Conservation (phyloP, 2,329 filamentous ascomycete genomes). For the Furcasterigmium sp. region DNA sequence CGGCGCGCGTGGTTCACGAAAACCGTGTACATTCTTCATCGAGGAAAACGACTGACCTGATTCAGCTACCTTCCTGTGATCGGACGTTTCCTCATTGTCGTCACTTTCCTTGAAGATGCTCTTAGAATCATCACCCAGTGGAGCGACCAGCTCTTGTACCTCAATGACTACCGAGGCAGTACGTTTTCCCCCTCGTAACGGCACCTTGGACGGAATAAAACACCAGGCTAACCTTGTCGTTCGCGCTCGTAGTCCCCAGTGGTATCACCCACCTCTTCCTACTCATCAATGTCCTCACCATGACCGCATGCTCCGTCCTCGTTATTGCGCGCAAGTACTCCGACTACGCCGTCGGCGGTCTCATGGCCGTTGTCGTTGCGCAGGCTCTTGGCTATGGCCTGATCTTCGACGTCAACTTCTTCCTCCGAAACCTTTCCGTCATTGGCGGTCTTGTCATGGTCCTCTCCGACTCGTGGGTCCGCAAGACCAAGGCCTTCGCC, state of each 20-base stretch:
- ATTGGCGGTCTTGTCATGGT: constrained; percentile 98
- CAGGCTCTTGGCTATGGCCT: constrained; percentile 96
- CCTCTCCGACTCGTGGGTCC: constrained; percentile 94
- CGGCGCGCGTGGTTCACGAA: no score
- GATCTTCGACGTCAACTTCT: constrained; percentile 99
- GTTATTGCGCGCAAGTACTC: constrained; percentile 92
- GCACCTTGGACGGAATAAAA: no score
- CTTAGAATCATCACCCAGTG: constrained; percentile 97
- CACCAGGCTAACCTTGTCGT: constrained; percentile 6
- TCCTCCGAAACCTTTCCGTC: constrained; percentile 96
- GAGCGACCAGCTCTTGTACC: constrained; percentile 88
- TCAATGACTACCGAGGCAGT: constrained; percentile 92
- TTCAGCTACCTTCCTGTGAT: constrained; percentile 86
- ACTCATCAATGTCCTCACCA: constrained; percentile 81
- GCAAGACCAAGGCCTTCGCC: constrained; percentile 94
- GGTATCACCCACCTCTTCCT: constrained; percentile 93
- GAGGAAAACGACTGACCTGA: constrained; percentile 16
- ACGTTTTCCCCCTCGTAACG: constrained; percentile 42
- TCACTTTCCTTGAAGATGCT: constrained; percentile 96
- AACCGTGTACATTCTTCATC: not conserved
- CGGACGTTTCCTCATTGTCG: constrained; percentile 94
- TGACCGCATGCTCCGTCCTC: constrained; percentile 74
- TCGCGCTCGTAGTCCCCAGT: constrained; percentile 68
- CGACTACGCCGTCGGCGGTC: constrained; percentile 84
- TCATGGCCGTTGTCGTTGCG: constrained; percentile 84